phyloP scores from a whole-genome alignment of 2,329 filamentous ascomycete species.

The Saccharata proteae region DNA sequence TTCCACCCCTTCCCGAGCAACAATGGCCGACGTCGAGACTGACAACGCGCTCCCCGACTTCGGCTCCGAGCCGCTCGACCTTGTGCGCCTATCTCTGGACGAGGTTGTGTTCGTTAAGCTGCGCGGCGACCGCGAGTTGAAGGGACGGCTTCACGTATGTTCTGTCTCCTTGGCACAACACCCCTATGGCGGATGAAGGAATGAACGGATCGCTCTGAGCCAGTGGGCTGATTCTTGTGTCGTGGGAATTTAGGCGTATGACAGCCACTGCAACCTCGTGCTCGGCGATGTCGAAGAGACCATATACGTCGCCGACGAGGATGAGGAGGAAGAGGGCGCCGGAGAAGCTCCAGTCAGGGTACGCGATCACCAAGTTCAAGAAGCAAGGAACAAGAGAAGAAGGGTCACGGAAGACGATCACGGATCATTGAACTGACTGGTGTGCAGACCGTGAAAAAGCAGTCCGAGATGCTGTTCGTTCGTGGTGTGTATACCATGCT shows the following conservation, averaged over 20 bases:
- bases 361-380: neutral
- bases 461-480: slow-evolving; percentile 97
- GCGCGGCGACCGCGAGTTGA: slow-evolving; percentile 86
- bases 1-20: slow-evolving; percentile 13
- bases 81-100: slow-evolving; percentile 87
- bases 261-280: slow-evolving; percentile 95
- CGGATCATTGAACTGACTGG: too few relatives aligned
- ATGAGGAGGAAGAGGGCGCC: slow-evolving; percentile 59
- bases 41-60: too few relatives aligned
- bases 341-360: slow-evolving; percentile 7
- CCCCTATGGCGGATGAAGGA: slow-evolving; percentile 10
- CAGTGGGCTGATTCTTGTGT: neutral
- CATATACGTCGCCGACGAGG: slow-evolving; percentile 84
- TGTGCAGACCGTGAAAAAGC: slow-evolving; percentile 76
- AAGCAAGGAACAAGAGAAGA: neutral
- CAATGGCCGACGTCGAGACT: slow-evolving; percentile 77
- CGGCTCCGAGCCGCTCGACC: slow-evolving; percentile 73
- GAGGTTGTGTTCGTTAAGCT: slow-evolving; percentile 97
- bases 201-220: neutral
- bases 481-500: slow-evolving; percentile 50
- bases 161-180: too few relatives aligned
- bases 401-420: too few relatives aligned
- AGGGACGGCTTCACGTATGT: slow-evolving; percentile 80
- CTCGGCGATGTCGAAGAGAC: slow-evolving; percentile 96
- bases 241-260: slow-evolving; percentile 62